These are phyloP conservation scores for Fraxinus greggii DNA, from an alignment of 305 asterid species.

Conservation along the genomic window DNA sequence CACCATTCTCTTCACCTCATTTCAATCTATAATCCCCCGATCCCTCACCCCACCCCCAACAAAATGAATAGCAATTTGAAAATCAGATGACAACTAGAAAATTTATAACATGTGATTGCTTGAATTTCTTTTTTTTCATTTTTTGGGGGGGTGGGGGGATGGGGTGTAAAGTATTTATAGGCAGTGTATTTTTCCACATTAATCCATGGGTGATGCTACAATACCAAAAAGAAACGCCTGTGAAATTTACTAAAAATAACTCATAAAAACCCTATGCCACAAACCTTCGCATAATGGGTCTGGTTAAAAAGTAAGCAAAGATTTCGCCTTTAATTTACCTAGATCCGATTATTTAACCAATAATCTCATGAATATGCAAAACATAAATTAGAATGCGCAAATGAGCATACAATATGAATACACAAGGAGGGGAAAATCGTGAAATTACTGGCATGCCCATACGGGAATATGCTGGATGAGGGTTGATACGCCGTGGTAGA, in stretches of 20 bases:
- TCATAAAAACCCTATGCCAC: not conserved
- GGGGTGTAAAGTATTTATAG: no score
- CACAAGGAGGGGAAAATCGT: not conserved
- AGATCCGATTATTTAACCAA: not conserved
- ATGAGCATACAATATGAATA: not conserved
- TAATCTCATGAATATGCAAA: not conserved
- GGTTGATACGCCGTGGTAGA: constrained; percentile 67
- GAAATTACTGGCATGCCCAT: constrained; percentile 85
- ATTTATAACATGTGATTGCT: not conserved
- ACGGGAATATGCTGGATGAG: constrained; percentile 61
- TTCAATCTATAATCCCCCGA: not conserved
- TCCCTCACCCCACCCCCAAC: not conserved
- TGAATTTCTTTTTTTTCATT: not conserved
- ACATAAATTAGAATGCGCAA: not conserved
- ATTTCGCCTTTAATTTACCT: not conserved
- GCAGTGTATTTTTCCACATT: not conserved
- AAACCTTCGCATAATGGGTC: not conserved
- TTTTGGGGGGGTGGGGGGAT: no score
- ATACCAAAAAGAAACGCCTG: not conserved
- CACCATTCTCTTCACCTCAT: not conserved
- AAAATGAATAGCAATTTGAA: not conserved
- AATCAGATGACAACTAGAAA: not conserved
- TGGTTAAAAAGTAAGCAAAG: not conserved
- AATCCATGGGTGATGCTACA: not conserved
- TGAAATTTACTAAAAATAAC: no score